These are phyloP conservation scores for Aspergillus aculeatinus DNA, from an alignment of 2,329 filamentous ascomycete species.

Conservation along the genomic window DNA sequence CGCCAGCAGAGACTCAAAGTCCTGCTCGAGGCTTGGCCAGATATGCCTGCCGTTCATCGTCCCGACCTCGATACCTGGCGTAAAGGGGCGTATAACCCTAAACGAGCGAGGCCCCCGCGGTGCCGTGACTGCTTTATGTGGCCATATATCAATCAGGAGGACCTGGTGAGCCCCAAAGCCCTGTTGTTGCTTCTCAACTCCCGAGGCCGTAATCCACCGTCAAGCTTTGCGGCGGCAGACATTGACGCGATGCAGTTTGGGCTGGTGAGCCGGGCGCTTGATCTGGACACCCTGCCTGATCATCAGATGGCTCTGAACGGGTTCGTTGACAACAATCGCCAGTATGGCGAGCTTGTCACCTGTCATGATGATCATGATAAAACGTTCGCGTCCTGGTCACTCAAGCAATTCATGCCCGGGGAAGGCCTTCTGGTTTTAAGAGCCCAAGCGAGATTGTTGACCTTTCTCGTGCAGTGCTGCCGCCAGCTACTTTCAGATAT, in stretches of 20 bases:
- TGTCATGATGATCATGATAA: constrained; percentile 35
- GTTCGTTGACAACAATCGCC: constrained; percentile 22
- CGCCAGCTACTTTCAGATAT: constrained; percentile 53
- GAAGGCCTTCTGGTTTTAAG: constrained; percentile 42
- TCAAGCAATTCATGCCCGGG: constrained; percentile 43
- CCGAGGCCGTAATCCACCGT: constrained; percentile 49
- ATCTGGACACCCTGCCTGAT: too few relatives aligned
- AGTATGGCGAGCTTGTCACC: constrained; percentile 40
- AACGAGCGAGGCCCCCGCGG: constrained; percentile 16
- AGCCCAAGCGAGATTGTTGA: not conserved
- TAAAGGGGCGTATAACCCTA: too few relatives aligned
- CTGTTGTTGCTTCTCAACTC: constrained; percentile 54
- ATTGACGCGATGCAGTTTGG: constrained; percentile 35
- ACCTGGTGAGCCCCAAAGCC: constrained; percentile 47
- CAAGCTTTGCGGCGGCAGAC: constrained; percentile 51
- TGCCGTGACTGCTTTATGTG: constrained; percentile 46
- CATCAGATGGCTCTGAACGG: constrained; percentile 24
- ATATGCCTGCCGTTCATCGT: constrained; percentile 51
- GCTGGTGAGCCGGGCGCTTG: constrained; percentile 1
- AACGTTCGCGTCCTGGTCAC: constrained; percentile 13
- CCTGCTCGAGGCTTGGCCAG: constrained; percentile 51
- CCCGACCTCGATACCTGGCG: constrained; percentile 49
- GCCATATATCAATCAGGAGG: constrained; percentile 60
- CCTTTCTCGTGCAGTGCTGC: not conserved
- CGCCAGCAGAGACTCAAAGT: constrained; percentile 47